Base-by-base conservation (phyloP, 345 rosid genomes). In the Draba incana region DNA sequence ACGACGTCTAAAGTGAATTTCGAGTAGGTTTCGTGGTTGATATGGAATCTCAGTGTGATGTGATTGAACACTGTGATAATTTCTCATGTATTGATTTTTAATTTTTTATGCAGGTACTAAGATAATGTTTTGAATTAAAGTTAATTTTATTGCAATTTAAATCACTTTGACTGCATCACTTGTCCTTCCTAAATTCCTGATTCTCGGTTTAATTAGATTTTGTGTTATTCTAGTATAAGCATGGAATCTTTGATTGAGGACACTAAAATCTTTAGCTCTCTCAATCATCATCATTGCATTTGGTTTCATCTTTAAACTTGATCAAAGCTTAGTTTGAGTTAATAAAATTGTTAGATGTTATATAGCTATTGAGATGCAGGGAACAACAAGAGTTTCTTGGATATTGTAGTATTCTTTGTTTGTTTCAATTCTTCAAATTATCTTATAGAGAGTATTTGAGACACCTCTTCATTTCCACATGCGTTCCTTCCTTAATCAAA, bases 1-100 rank as follows among this genome's bases (percentile, higher is more conserved):
- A 5, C 20, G 7, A 41, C 33, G 16, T 62, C 31, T 3, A 8
- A n/a, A 11, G 62, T 31, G 6, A 6, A 38, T 28, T 10, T 44
- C 41, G 28, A 8, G 53, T 59, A 59, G 37, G 38, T 59, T 59
- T 58, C 48, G 48, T 57, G 11, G 6, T 16, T 25, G 8, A 6
- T 9, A 20, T 35, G 5, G 53, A 20, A 11, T 3, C 9, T 16
- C 53, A 48, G 4, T 43, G 47, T 43, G 14, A 45, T 45, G 49
- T 35, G 38, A 8, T 35, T 35, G 38, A 35, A 35, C 38, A 35
- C 38, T 7, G 9, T 54, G 59, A 14, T 54, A 13, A 33, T 4
- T 37, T 10, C 3, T 37, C 13, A 16, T 2, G 37, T 16, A 0
- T 37, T 4, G 35, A 31, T 27, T 30, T 30, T n/a, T n/a, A n/a